Conservation (phyloP, 2,329 filamentous ascomycete species). For the Arachnopeziza araneosa region DNA sequence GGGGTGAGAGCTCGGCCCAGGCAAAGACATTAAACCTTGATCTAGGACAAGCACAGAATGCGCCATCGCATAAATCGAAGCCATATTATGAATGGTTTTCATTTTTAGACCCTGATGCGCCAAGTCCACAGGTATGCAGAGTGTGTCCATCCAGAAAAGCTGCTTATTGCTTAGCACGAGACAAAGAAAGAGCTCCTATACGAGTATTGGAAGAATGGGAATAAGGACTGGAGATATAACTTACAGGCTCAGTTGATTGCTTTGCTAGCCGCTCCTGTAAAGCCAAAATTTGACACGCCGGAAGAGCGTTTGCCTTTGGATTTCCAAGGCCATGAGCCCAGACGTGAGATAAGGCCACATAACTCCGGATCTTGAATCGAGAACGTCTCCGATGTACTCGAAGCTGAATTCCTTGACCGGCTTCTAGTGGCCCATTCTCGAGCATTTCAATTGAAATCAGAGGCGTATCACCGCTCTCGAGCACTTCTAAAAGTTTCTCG, state of each 20-base stretch:
- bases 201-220: background rate
- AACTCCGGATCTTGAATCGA: background rate
- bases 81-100: background rate
- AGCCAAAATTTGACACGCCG: constrained; percentile 24
- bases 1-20: background rate
- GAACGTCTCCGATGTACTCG: background rate
- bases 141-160: constrained; percentile 6
- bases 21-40: background rate
- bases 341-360: constrained; percentile 33
- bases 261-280: background rate
- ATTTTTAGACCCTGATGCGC: background rate
- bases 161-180: background rate
- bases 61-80: background rate
- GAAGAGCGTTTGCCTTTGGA: constrained; percentile 33
- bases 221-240: background rate
- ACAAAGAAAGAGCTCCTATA: background rate
- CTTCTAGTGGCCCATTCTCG: background rate
- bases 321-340: constrained; percentile 32
- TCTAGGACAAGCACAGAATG: background rate
- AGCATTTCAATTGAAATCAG: background rate
- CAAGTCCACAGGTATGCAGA: background rate
- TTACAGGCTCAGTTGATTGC: background rate
- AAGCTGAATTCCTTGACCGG: background rate
- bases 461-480: background rate
- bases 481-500: background rate